Base-by-base conservation (phyloP, 2,329 filamentous ascomycete genomes). In the Chrysoporthe deuterocubensis region DNA sequence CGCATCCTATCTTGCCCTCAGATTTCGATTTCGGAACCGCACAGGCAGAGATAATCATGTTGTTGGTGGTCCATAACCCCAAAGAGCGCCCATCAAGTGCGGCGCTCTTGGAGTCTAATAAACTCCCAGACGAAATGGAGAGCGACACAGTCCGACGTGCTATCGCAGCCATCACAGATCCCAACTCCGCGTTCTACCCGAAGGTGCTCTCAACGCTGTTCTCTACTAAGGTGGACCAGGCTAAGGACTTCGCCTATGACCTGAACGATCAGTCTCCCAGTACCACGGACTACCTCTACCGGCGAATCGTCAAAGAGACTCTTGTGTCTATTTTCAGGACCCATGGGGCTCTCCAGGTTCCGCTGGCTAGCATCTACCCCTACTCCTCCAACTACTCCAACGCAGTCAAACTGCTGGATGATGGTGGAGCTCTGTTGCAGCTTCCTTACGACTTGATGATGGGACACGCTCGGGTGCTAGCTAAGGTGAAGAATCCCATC, bases 381-480 rank as follows among this genome's bases (percentile, higher is more conserved):
- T 87, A 91, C 57, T 97, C 94, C 0, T 84, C 87, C 11, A 90
- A 95, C 75, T 97, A 97, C 75, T 76, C 85, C 62, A 92, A 92
- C 72, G 90, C 91, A 16, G 92, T 96, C 18, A 90, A 92, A 69
- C 80, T 98, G 16, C 83, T 99, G 37, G 93, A 97, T 76, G 84
- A 89, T 1, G 92, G 90, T 70, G 96, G 95, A 2, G 95, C 91
- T n/a, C 84, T 97, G 1, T 83, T 98, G 8, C 96, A 99, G 76
- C 81, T 99, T n/a, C 96, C 96, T 0, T 97, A 93, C 74, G 96
- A 99, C 77, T 82, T 98, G 32, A 97, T 94, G 1, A 84, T 98
- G 71, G 94, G 95, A 1, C 90, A 97, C 76, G 96, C 96, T 34
- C 88, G 95, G 65, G 89, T 90, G 67, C 87, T 99, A 64, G 94